Evolutionary conservation across 441 rosid species (phyloP).

Genomic region (Melastoma candidum): DNA sequence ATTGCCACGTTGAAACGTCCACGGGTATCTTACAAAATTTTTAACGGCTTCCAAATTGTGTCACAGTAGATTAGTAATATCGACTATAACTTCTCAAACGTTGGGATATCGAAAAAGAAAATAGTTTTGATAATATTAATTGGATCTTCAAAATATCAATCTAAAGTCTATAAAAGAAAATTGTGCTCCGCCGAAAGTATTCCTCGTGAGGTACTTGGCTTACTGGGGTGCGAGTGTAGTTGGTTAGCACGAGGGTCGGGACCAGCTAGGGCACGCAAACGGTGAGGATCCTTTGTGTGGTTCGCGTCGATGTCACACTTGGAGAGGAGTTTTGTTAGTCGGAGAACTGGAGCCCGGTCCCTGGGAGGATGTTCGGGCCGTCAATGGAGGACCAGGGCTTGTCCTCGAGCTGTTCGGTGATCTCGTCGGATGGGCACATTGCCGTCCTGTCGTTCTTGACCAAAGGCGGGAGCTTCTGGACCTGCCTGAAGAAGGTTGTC

Average conservation of each 20-base stretch:
- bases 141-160: slow-evolving; percentile 29
- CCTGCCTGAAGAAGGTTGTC: slow-evolving; percentile 54
- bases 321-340: slow-evolving; percentile 33
- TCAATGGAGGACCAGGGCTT: slow-evolving; percentile 30
- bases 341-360: slow-evolving; percentile 24
- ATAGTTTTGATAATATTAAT: slow-evolving; percentile 18
- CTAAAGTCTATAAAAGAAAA: no score
- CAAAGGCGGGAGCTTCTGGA: slow-evolving; percentile 34
- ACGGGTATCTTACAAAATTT: no score
- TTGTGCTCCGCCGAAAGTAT: no score
- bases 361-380: slow-evolving; percentile 14
- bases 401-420: slow-evolving; percentile 44
- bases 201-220: slow-evolving; percentile 36
- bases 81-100: no score
- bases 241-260: slow-evolving; percentile 51
- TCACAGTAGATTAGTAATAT: no score
- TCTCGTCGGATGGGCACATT: slow-evolving; percentile 43
- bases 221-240: slow-evolving; percentile 42
- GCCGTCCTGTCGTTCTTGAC: slow-evolving; percentile 43
- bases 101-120: no score
- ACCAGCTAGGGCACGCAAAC: slow-evolving; percentile 49
- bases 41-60: no score
- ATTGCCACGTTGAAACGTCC: no score
- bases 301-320: slow-evolving; percentile 50
- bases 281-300: slow-evolving; percentile 50